phyloP scores from a whole-genome alignment of 2,329 filamentous ascomycete genomes.

The Aschersonia sp. region DNA sequence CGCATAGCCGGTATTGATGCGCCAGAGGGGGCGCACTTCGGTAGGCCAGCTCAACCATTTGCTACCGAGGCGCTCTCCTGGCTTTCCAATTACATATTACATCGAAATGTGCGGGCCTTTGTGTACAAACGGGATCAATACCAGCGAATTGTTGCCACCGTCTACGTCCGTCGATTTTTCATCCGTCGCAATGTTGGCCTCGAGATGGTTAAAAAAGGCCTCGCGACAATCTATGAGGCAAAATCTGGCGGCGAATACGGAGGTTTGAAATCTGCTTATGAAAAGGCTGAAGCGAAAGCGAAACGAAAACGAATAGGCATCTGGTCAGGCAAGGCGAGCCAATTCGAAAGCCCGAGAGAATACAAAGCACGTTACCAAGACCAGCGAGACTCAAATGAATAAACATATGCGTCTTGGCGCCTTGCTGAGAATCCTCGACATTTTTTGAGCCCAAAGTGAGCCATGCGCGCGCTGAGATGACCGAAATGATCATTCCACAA shows the following conservation, averaged over 20 bases:
- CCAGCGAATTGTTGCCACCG: slow-evolving; percentile 76
- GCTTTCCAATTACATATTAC: slow-evolving; percentile 58
- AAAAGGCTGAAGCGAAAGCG: slow-evolving; percentile 50
- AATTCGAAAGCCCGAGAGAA: slow-evolving; percentile 71
- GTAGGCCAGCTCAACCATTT: slow-evolving; percentile 72
- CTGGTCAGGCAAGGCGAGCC: slow-evolving; percentile 53
- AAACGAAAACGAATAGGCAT: slow-evolving; percentile 54
- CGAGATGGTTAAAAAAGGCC: slow-evolving; percentile 73
- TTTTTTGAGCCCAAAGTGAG: too few relatives aligned
- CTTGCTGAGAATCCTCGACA: too few relatives aligned
- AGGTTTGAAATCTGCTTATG: slow-evolving; percentile 48
- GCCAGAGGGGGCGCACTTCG: slow-evolving; percentile 87
- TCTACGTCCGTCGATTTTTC: slow-evolving; percentile 55
- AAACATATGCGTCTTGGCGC: neutral
- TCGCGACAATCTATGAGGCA: slow-evolving; percentile 88
- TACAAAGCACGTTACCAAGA: slow-evolving; percentile 51
- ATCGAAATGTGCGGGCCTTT: slow-evolving; percentile 65
- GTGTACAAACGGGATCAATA: slow-evolving; percentile 85
- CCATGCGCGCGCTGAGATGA: too few relatives aligned
- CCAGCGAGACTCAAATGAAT: slow-evolving; percentile 5
- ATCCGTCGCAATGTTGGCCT: slow-evolving; percentile 70
- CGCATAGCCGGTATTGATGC: slow-evolving; percentile 88
- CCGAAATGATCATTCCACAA: too few relatives aligned
- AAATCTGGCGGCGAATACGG: slow-evolving; percentile 87
- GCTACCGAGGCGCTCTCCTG: slow-evolving; percentile 68